phyloP scores from a whole-genome alignment of 75 land plant genomes.

The Azolla pinnata region DNA sequence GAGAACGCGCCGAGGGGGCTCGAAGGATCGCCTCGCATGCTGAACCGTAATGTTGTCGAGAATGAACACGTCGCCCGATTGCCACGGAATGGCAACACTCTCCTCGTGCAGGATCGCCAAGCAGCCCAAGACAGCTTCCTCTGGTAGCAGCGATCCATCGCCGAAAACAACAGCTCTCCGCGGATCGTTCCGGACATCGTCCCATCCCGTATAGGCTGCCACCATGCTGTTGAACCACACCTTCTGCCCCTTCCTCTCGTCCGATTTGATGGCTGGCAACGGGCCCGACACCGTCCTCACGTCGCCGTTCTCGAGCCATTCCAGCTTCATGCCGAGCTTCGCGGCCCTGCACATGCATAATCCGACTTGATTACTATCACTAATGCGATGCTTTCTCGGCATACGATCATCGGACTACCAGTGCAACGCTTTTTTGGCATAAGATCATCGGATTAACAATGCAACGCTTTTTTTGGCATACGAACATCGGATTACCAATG shows the following conservation, averaged over 20 bases:
- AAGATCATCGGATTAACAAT: too few relatives aligned
- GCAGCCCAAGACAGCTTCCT: slow-evolving; percentile 63
- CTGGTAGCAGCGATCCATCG: slow-evolving; percentile 74
- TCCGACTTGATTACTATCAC: too few relatives aligned
- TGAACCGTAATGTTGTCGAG: slow-evolving; percentile 82
- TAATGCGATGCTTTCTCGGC: too few relatives aligned
- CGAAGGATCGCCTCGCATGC: slow-evolving; percentile 66
- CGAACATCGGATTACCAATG: too few relatives aligned
- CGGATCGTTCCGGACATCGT: slow-evolving; percentile 85
- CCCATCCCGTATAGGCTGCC: slow-evolving; percentile 93
- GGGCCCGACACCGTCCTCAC: slow-evolving; percentile 90
- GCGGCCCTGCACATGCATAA: slow-evolving; percentile 49
- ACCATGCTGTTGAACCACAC: slow-evolving; percentile 99
- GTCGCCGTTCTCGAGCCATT: slow-evolving; percentile 63
- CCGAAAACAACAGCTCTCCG: slow-evolving; percentile 89
- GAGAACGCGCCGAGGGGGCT: slow-evolving; percentile 77
- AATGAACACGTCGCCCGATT: slow-evolving; percentile 66
- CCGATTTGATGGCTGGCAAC: slow-evolving; percentile 79
- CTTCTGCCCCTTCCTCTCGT: slow-evolving; percentile 50
- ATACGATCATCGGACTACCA: too few relatives aligned
- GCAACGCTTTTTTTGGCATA: too few relatives aligned
- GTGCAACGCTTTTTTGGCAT: too few relatives aligned
- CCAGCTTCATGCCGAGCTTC: slow-evolving; percentile 68
- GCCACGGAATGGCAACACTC: slow-evolving; percentile 69
- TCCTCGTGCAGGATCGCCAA: slow-evolving; percentile 66